Evolutionary conservation across 768 basidiomycete genomes (phyloP), one percentile per base, ranked within the genome.

Genomic region (Amanita pseudoporphyria): DNA sequence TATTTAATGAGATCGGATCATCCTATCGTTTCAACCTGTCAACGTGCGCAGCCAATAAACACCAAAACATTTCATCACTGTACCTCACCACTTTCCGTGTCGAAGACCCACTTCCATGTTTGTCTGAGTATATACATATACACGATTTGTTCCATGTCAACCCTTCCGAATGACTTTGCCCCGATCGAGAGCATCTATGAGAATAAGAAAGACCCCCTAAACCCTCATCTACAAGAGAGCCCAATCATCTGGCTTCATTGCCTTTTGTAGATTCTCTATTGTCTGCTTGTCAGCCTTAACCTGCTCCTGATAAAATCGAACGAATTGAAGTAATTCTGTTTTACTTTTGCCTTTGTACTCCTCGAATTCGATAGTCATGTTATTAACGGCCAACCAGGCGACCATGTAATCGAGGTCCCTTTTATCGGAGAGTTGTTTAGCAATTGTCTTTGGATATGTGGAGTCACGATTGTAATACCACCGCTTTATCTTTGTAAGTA

Each of bases 401-500:
- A 60, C 39, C 35, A 64, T 32, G 41, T 52, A 62, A 21, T 55
- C 54, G 21, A 62, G 52, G 46, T 62, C 63, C 1, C 35, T 19
- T 39, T 50, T 51, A 36, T 63, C 62, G 3, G 56, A 53, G 3
- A 24, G 16, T 14, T n/a, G 55, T 32, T 62, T 63, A 12, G 30
- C 6, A n/a, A 56, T 24, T n/a, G 62, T 60, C 51, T 58, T 56
- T 13, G 60, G 63, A 24, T 56, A 54, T n/a, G 54, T 56, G 21
- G 63, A 63, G 7, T 58, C 54, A 19, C 41, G 48, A 36, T 24
- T 59, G 2, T 16, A n/a, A 47, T 54, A 56, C 63, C 62, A 64
- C n/a, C 63, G 52, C 46, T 61, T 62, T 49, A 63, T 53, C 48
- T 64, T 64, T 19, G 62, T 63, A n/a, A 64, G 53, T 21, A 60